These are phyloP conservation scores for Podosphaera aphanis DNA, from an alignment of 2,329 filamentous ascomycete genomes.

Conservation along the genomic window DNA sequence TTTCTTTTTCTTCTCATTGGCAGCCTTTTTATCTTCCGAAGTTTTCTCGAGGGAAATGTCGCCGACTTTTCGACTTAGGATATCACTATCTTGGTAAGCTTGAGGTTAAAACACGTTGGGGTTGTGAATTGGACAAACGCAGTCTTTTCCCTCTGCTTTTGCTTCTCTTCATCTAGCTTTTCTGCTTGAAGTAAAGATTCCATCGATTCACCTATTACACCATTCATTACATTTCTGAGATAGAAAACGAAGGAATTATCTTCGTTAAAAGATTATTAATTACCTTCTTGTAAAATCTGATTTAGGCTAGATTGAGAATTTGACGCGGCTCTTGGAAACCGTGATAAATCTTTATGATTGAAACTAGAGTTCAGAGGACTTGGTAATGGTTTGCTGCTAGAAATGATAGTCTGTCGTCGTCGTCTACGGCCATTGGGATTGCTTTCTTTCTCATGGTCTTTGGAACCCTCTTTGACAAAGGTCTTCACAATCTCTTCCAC, in stretches of 20 bases:
- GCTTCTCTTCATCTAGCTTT: conserved; percentile 32
- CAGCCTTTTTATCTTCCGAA: conserved; percentile 34
- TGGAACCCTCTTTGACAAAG: conserved; percentile 54
- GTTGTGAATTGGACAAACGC: conserved; percentile 40
- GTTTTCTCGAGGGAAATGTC: conserved; percentile 78
- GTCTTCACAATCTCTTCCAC: conserved; percentile 96
- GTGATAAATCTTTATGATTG: conserved; percentile 47
- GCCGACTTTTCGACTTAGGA: conserved; percentile 79
- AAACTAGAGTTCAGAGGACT: conserved; percentile 87
- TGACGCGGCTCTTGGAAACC: conserved; percentile 31
- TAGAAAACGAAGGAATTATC: conserved; percentile 14
- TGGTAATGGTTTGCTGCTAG: conserved; percentile 84
- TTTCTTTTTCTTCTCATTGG: conserved; percentile 36
- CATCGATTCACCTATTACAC: conserved; percentile 23
- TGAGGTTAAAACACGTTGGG: conserved; percentile 2
- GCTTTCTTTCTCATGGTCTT: conserved; percentile 66
- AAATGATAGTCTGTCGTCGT: conserved; percentile 79
- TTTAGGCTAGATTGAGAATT: conserved; percentile 55
- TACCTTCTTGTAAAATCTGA: conserved; percentile 64
- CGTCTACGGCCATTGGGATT: conserved; percentile 75
- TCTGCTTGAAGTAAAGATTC: conserved; percentile 26
- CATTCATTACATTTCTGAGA: conserved; percentile 28
- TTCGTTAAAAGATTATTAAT: conserved; percentile 13
- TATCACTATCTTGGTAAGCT: conserved; percentile 32
- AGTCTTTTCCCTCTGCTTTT: conserved; percentile 76